Percentiles rank a stretch among this genome's conserved stretches.
Conservation (phyloP, 2,329 filamentous ascomycete genomes). For the Epichloe sibirici region DNA sequence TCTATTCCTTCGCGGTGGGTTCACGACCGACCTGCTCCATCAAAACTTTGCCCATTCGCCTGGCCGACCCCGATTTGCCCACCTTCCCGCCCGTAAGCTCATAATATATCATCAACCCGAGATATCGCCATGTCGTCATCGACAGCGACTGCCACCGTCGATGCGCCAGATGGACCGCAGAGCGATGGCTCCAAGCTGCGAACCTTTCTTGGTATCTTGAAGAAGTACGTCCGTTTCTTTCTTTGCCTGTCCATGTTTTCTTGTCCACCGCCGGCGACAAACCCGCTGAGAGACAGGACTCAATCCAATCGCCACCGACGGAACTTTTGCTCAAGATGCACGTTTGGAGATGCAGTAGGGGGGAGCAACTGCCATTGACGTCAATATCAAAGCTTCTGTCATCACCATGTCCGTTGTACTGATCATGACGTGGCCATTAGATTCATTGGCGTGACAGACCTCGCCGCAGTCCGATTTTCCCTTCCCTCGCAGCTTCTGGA, state of each 20-base stretch:
- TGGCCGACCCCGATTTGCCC: neutral
- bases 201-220: constrained; percentile 77
- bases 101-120: neutral
- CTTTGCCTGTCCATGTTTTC: neutral
- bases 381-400: neutral
- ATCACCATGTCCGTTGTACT: neutral
- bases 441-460: constrained; percentile 92
- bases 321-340: neutral
- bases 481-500: constrained; percentile 91
- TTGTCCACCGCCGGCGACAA: neutral
- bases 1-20: neutral
- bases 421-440: constrained; percentile 30
- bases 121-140: constrained; percentile 25
- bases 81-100: neutral
- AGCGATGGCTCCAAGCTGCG: constrained; percentile 82
- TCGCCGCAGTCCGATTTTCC: constrained; percentile 91
- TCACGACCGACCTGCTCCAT: neutral
- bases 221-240: constrained; percentile 52
- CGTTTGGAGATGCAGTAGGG: neutral
- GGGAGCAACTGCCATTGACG: neutral
- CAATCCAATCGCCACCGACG: neutral
- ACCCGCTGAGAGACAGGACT: neutral
- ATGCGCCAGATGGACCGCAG: constrained; percentile 32
- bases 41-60: neutral
- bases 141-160: constrained; percentile 19